A percentile compares a stretch with the other conserved stretches of the same genome.
Conservation (phyloP, 2,329 filamentous ascomycete species). For the Coniochaeta prunicola region DNA sequence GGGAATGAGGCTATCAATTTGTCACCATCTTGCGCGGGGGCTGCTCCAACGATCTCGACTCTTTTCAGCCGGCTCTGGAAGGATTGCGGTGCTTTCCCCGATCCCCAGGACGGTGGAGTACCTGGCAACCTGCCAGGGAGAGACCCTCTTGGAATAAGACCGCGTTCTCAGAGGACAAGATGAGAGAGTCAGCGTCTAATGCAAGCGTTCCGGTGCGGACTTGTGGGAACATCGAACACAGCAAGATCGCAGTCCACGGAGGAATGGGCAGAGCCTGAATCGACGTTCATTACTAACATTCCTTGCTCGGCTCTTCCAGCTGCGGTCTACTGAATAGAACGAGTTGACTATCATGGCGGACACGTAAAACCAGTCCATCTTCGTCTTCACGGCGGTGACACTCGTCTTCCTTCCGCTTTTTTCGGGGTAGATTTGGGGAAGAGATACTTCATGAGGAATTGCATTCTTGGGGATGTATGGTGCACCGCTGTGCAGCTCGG, state of each 20-base stretch:
- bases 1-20: not conserved
- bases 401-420: not conserved
- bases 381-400: not conserved
- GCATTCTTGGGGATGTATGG: not conserved
- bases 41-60: not conserved
- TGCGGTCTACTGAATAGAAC: not conserved
- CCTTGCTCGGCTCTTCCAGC: not conserved
- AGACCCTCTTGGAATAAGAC: not conserved
- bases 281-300: not conserved
- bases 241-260: not conserved
- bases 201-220: not conserved
- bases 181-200: not conserved
- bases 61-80: not conserved
- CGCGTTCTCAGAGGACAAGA: not conserved
- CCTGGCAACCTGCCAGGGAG: not conserved
- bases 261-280: not conserved
- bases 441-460: too few species aligned
- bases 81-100: not conserved
- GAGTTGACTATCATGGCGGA: not conserved
- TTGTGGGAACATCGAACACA: not conserved
- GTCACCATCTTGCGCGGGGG: not conserved
- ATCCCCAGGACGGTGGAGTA: not conserved
- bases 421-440: too few species aligned
- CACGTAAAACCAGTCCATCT: not conserved
- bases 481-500: too few species aligned